A percentile compares a stretch with the other conserved stretches of the same genome.
Conservation (phyloP, 1,139 yeast genomes). For the Candida mesenterica region DNA sequence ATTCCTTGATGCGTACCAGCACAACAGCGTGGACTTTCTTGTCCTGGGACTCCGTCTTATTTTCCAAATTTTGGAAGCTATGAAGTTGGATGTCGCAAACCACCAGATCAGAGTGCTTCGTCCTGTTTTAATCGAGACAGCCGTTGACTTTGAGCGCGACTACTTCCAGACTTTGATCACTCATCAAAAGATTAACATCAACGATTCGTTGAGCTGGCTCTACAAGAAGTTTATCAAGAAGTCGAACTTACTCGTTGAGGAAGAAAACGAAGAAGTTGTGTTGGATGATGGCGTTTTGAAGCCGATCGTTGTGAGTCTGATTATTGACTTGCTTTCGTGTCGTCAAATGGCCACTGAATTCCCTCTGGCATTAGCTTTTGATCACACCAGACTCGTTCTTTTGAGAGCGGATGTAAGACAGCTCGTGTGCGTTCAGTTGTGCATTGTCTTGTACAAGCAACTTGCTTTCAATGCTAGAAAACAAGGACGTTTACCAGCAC, state of each 20-base stretch:
- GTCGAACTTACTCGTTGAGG: constrained; percentile 12
- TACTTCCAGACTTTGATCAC: constrained; percentile 72
- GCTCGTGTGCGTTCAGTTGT: constrained; percentile 74
- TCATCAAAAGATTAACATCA: constrained; percentile 64
- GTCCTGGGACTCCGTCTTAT: constrained; percentile 78
- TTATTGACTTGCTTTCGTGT: constrained; percentile 67
- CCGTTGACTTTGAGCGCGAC: constrained; percentile 89
- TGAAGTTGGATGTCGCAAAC: constrained; percentile 94
- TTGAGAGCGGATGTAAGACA: constrained; percentile 85
- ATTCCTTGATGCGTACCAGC: constrained; percentile 61
- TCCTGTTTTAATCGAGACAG: constrained; percentile 82
- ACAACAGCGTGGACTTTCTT: constrained; percentile 51
- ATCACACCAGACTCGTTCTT: constrained; percentile 74
- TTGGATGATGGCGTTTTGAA: constrained; percentile 24
- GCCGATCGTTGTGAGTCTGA: constrained; percentile 45
- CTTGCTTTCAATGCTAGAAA: constrained; percentile 46
- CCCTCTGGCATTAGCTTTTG: constrained; percentile 85
- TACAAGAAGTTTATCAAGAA: constrained; percentile 35
- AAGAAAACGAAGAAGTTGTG: constrained; percentile 14
- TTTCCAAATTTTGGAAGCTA: constrained; percentile 87
- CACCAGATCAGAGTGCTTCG: constrained; percentile 86
- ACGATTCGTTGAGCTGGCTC: constrained; percentile 74
- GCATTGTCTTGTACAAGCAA: constrained; percentile 72
- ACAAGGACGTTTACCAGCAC: constrained; percentile 14
- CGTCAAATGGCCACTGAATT: constrained; percentile 80